Conservation (phyloP, 129 eudicot species). For the Lonicera japonica region DNA sequence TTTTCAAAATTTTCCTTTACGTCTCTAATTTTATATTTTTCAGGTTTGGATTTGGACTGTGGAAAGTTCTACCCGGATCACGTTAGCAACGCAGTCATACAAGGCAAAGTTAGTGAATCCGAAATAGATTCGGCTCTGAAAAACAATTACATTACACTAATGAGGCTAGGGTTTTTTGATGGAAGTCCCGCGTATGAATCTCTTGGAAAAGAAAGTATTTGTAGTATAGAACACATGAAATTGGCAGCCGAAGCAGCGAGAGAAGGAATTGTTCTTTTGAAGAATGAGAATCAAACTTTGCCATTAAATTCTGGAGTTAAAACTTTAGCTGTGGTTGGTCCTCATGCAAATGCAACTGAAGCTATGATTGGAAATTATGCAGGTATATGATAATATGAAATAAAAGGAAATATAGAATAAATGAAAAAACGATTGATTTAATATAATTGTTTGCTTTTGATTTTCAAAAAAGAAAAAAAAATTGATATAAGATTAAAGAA, state of each 20-base stretch:
- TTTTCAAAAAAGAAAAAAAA: too few relatives aligned
- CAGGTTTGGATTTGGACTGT: conserved; percentile 37
- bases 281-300: conserved; percentile 15
- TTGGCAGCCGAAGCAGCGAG: conserved; percentile 29
- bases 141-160: conserved; percentile 14
- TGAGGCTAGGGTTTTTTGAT: conserved; percentile 40
- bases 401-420: neutral
- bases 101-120: conserved; percentile 24
- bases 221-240: conserved; percentile 1
- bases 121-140: conserved; percentile 18
- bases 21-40: neutral
- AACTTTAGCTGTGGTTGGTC: conserved; percentile 26
- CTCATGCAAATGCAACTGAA: conserved; percentile 33
- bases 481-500: too few relatives aligned
- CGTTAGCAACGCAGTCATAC: conserved; percentile 12
- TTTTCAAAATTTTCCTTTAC: neutral
- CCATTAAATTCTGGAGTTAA: conserved; percentile 8
- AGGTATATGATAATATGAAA: conserved; percentile 8
- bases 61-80: conserved; percentile 15
- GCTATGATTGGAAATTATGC: conserved; percentile 38
- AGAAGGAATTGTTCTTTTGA: conserved; percentile 33
- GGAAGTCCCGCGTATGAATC: conserved; percentile 10
- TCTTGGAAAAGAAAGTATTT: conserved; percentile 13
- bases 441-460: too few relatives aligned
- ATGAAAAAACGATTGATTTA: too few relatives aligned